A percentile compares a stretch with the other conserved stretches of the same genome.
phyloP scores from a whole-genome alignment of 1,284 basidiomycete genomes.

The Leccinum subrobustum region DNA sequence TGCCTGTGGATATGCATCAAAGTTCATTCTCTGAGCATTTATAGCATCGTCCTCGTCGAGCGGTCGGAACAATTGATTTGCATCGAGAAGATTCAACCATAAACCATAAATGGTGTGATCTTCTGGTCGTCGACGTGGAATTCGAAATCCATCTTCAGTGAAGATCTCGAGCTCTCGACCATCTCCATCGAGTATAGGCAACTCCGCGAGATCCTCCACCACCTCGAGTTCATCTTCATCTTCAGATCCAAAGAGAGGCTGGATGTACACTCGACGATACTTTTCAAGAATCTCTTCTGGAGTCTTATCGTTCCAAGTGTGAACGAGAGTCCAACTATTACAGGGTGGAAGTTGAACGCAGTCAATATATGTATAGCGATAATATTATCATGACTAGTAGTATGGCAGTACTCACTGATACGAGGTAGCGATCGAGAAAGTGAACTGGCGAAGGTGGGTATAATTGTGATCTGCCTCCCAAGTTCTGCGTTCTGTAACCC shows the following conservation, averaged over 20 bases:
- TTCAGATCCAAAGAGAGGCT: background rate
- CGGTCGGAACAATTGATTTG: background rate
- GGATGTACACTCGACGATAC: background rate
- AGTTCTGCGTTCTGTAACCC: background rate
- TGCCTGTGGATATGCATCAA: background rate
- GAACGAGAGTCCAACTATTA: background rate
- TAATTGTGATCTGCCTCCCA: background rate
- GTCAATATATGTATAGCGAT: no score
- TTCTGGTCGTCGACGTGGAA: background rate
- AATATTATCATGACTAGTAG: no score
- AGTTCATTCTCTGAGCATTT: background rate
- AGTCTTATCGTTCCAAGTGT: background rate
- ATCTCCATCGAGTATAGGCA: background rate
- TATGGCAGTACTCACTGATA: background rate
- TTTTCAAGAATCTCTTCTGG: background rate
- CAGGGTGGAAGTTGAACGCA: no score
- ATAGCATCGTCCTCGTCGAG: background rate
- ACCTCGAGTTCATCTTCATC: background rate
- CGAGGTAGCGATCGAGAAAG: background rate
- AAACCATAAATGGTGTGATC: background rate
- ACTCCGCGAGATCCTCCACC: background rate
- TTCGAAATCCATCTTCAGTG: background rate
- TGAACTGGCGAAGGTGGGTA: background rate
- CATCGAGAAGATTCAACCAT: background rate
- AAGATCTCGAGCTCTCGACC: background rate